These are phyloP conservation scores for Raphanus sativus DNA, from an alignment of 345 rosid species.

Conservation along the genomic window DNA sequence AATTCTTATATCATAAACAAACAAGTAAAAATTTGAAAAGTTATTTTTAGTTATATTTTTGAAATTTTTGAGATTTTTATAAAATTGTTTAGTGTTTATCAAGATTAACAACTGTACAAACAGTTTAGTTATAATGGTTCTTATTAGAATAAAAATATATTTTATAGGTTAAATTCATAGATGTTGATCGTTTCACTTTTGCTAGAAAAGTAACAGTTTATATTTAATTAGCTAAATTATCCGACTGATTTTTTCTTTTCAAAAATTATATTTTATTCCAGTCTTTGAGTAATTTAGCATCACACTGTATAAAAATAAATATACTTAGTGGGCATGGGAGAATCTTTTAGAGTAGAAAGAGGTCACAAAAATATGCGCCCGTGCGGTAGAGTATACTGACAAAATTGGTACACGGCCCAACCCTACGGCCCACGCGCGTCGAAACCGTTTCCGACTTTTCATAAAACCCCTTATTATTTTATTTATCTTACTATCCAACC, in stretches of 20 bases:
- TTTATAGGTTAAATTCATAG: not conserved
- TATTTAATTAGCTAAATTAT: not conserved
- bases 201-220: not conserved
- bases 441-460: slow-evolving; percentile 28
- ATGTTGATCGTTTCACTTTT: not conserved
- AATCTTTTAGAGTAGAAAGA: slow-evolving; percentile 31
- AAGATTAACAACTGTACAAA: not conserved
- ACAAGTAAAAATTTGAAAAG: not conserved
- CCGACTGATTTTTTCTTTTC: not conserved
- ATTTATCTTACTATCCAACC: slow-evolving; percentile 5
- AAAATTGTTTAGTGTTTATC: no score
- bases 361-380: slow-evolving; percentile 23
- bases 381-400: slow-evolving; percentile 40
- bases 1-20: not conserved
- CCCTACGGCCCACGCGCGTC: slow-evolving; percentile 38
- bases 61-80: not conserved
- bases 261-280: not conserved
- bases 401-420: slow-evolving; percentile 27
- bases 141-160: not conserved
- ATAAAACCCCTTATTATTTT: slow-evolving; percentile 20
- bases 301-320: slow-evolving; percentile 4
- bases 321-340: slow-evolving; percentile 23
- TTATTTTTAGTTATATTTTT: not conserved
- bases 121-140: not conserved
- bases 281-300: not conserved